phyloP scores from a whole-genome alignment of 176 grass and related monocot species.

The Oryza coarctata region DNA sequence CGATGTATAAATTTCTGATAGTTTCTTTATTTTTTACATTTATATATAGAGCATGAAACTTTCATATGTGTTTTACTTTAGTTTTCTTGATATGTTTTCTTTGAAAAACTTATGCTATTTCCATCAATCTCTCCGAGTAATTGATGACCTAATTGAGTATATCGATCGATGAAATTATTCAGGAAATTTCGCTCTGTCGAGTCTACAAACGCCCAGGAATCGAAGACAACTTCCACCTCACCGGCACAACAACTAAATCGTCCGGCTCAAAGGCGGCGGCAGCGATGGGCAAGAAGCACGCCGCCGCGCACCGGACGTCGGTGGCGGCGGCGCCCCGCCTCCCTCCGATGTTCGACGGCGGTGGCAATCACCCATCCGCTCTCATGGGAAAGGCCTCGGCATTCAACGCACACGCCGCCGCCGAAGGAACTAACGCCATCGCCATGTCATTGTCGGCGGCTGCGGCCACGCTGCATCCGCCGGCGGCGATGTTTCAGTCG shows the following conservation, averaged over 20 bases:
- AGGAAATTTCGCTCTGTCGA: constrained; percentile 87
- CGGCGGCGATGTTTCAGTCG: constrained; percentile 38
- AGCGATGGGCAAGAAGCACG: constrained; percentile 30
- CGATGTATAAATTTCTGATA: neutral
- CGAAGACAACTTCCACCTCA: constrained; percentile 67
- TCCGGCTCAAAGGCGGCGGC: constrained; percentile 43
- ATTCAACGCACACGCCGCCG: neutral
- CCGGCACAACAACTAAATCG: constrained; percentile 34
- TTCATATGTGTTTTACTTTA: neutral
- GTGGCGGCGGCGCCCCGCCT: constrained; percentile 19
- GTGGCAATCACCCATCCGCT: constrained; percentile 23
- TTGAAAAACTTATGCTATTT: neutral
- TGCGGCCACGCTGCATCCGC: neutral
- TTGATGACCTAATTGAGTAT: neutral
- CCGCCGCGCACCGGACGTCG: neutral
- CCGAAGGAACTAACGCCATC: constrained; percentile 19
- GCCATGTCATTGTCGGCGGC: neutral
- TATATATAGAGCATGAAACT: neutral
- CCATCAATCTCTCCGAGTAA: neutral
- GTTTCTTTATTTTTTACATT: neutral
- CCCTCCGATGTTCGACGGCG: constrained; percentile 39
- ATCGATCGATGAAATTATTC: neutral
- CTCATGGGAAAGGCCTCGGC: constrained; percentile 34
- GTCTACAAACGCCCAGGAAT: constrained; percentile 89
- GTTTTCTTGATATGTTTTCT: neutral